phyloP scores from a whole-genome alignment of 208 protist genomes.

The Spongospora subterranea region DNA sequence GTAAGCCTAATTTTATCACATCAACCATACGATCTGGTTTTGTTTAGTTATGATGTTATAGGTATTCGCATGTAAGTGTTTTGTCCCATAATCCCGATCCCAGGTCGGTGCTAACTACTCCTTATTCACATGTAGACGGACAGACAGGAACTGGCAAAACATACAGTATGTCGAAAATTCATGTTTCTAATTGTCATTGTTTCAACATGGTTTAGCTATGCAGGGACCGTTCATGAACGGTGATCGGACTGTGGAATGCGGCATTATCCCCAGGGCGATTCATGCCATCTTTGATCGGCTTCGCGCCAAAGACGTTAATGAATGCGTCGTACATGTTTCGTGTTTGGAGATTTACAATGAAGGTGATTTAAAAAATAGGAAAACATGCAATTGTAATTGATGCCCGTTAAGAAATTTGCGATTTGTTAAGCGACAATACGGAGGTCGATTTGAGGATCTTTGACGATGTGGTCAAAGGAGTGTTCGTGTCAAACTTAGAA shows the following conservation, averaged over 20 bases:
- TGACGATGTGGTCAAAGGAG: conserved; percentile 9
- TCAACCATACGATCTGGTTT: not conserved
- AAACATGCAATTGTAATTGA: not conserved
- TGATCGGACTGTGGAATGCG: not conserved
- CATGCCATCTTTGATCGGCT: conserved; percentile 59
- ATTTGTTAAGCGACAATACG: not conserved
- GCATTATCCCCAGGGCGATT: conserved; percentile 60
- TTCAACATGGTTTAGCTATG: conserved; percentile 27
- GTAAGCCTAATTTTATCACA: not conserved
- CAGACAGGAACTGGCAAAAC: conserved; percentile 63
- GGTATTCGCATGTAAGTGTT: not conserved
- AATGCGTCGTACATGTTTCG: conserved; percentile 49
- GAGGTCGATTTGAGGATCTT: conserved; percentile 42
- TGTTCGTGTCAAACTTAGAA: conserved; percentile 52
- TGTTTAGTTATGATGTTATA: too few relatives aligned
- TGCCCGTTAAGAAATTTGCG: not conserved
- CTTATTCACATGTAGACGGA: conserved; percentile 8
- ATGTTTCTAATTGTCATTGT: not conserved
- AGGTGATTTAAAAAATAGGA: not conserved
- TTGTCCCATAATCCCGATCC: not conserved
- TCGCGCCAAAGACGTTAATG: conserved; percentile 28
- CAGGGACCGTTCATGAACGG: conserved; percentile 33
- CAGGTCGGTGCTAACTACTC: not conserved
- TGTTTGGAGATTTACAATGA: conserved; percentile 4
- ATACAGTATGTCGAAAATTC: conserved; percentile 55